Percentiles rank a stretch among this genome's conserved stretches.
Conservation (phyloP, 768 basidiomycete species). For the Boletus patriciae region DNA sequence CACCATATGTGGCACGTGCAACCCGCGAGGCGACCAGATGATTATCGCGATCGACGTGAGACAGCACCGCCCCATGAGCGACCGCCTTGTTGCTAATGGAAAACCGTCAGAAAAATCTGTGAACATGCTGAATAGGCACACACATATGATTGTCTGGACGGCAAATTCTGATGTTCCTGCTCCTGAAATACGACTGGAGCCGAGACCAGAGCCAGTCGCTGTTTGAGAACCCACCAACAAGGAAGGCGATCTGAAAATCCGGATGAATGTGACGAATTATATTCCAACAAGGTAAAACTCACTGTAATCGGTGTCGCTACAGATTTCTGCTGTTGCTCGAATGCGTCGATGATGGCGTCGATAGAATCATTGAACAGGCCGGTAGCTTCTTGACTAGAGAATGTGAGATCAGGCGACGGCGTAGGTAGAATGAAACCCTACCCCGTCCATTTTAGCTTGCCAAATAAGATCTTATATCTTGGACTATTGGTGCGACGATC, state of each 20-base stretch:
- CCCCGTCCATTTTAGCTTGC: slow-evolving; percentile 15
- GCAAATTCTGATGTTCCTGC: not conserved
- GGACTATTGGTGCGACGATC: not conserved
- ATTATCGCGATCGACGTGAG: not conserved
- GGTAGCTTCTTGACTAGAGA: slow-evolving; percentile 6
- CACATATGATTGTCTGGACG: slow-evolving; percentile 12
- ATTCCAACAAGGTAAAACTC: not conserved
- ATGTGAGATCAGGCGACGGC: not conserved
- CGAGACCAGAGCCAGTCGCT: slow-evolving; percentile 14
- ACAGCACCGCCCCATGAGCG: slow-evolving; percentile 11
- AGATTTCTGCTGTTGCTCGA: slow-evolving; percentile 12
- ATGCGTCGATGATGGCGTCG: slow-evolving; percentile 9
- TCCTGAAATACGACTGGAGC: slow-evolving; percentile 12
- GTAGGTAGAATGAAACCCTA: not conserved
- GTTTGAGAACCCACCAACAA: slow-evolving; percentile 11
- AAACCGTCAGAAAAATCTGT: not conserved
- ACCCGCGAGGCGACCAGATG: not conserved
- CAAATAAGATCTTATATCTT: not conserved
- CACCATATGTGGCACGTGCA: slow-evolving; percentile 8
- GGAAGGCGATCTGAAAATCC: slow-evolving; percentile 8
- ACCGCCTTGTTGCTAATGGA: slow-evolving; percentile 7
- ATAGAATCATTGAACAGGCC: slow-evolving; percentile 10
- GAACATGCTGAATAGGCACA: not conserved
- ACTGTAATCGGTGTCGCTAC: slow-evolving; percentile 1
- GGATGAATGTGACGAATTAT: not conserved